Evolutionary conservation across 805 yeast genomes (phyloP), one percentile per base, ranked within the genome.

Genomic region (Yarrowia sp.): DNA sequence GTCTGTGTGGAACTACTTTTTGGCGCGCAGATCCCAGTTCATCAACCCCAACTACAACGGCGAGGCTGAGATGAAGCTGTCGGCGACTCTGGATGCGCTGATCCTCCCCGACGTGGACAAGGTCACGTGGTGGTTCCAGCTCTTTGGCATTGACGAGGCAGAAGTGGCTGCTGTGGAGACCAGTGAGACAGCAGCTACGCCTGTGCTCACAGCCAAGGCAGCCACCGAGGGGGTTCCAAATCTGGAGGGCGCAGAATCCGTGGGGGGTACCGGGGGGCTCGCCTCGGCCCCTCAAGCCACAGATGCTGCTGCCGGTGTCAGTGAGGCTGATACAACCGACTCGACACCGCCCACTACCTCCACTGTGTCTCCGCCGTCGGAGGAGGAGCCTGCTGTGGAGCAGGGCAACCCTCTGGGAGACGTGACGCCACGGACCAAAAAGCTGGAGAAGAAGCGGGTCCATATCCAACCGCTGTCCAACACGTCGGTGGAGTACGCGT

Each of bases 1-100:
- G 32, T 84, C 93, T 13, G 97, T 88, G 0, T 92, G 98, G 98
- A 96, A 92, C 72, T 92, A 94, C 71, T 93, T 94, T 76, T 78
- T 84, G 61, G 88, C 96, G 6, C 77, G 97, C 22, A 78, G 78
- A 18, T 72, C 72, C 10, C 96, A 92, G 70, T 93, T 92, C 69
- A 73, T 80, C 1, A 88, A 87, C 70, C 72, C 73, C 18, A 69
- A 67, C 2, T 90, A 80, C 68, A 67, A 68, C 6, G 61, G 62
- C 6, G 67, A 69, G 21, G 64, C 60, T 10, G 73, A 67, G 31
- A 67, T 71, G 19, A 64, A 64, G 10, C 38, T 55, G 13, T 74
- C 74, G n/a, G 74, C 56, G 4, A 42, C 61, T 12, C 24, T 60
- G 42, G 77, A 76, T 14, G 64, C 53, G 33, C 81, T 78, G 53